phyloP scores from a whole-genome alignment of 345 rosid species.

The Viola odorata region DNA sequence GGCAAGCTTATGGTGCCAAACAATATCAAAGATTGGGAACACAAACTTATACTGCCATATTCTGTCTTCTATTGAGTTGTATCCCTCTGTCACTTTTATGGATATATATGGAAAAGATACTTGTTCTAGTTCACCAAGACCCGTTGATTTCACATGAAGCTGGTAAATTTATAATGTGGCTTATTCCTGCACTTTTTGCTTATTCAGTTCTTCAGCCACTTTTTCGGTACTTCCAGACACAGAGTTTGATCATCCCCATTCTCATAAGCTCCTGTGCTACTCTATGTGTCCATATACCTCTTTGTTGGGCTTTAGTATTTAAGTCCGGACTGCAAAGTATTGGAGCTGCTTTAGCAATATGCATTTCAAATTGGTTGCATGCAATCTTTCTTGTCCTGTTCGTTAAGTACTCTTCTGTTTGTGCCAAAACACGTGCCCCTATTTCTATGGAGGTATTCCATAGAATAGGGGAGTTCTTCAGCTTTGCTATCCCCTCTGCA shows the following conservation, averaged over 20 bases:
- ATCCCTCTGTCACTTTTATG: constrained; percentile 34
- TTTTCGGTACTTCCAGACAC: constrained; percentile 40
- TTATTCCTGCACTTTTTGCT: constrained; percentile 43
- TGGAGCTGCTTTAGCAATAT: constrained; percentile 44
- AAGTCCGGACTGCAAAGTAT: constrained; percentile 21
- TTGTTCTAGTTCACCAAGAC: constrained; percentile 32
- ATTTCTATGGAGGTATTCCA: constrained; percentile 4
- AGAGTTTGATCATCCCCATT: constrained; percentile 39
- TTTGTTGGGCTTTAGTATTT: constrained; percentile 42
- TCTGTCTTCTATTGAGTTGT: constrained; percentile 30
- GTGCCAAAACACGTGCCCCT: constrained; percentile 9
- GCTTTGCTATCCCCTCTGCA: constrained; percentile 38
- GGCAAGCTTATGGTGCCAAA: constrained; percentile 62
- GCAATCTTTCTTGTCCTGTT: constrained; percentile 33
- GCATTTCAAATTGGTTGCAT: constrained; percentile 32
- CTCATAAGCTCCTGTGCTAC: constrained; percentile 31
- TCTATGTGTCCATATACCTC: constrained; percentile 35
- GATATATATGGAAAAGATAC: constrained; percentile 43
- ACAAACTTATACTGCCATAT: constrained; percentile 34
- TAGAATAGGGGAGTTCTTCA: constrained; percentile 2
- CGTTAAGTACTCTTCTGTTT: constrained; percentile 26
- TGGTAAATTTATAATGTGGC: constrained; percentile 34
- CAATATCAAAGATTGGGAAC: constrained; percentile 39
- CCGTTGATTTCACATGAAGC: constrained; percentile 37
- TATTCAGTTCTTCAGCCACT: constrained; percentile 35